phyloP scores from a whole-genome alignment of 306 rosid genomes.

The Vigna hirtella region DNA sequence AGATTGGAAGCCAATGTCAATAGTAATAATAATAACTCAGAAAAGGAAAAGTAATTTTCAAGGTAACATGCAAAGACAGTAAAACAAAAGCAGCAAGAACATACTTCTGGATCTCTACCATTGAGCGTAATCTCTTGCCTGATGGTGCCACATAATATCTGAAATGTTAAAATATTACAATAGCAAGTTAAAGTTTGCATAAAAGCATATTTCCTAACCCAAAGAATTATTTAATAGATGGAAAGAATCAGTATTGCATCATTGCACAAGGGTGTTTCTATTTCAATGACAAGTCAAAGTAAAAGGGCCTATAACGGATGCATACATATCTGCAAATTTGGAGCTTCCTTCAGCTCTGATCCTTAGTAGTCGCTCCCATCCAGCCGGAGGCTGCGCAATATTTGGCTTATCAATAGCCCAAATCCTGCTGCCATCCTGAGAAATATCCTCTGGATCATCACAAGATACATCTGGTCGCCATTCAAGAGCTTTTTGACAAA shows the following conservation, averaged over 20 bases:
- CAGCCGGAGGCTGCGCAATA: conserved; percentile 87
- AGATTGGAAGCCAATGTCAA: conserved; percentile 15
- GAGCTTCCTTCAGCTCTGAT: conserved; percentile 93
- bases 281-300: conserved; percentile 9
- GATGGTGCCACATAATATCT: conserved; percentile 88
- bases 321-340: conserved; percentile 92
- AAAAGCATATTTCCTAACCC: conserved; percentile 14
- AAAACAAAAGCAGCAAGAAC: conserved; percentile 42
- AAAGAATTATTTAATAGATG: conserved; percentile 3
- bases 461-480: conserved; percentile 85
- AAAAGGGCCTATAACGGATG: conserved; percentile 11
- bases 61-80: conserved; percentile 25
- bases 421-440: conserved; percentile 84
- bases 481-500: conserved; percentile 75
- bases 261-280: neutral
- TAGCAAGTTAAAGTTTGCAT: conserved; percentile 39
- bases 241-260: conserved; percentile 10
- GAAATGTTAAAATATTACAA: conserved; percentile 44
- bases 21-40: neutral
- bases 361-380: conserved; percentile 87
- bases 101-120: conserved; percentile 87
- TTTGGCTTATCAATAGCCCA: conserved; percentile 99
- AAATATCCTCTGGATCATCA: conserved; percentile 84
- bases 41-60: conserved; percentile 25
- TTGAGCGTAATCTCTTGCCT: conserved; percentile 91